Conservation (phyloP, 2,329 filamentous ascomycete genomes). For the Fusarium humuli region DNA sequence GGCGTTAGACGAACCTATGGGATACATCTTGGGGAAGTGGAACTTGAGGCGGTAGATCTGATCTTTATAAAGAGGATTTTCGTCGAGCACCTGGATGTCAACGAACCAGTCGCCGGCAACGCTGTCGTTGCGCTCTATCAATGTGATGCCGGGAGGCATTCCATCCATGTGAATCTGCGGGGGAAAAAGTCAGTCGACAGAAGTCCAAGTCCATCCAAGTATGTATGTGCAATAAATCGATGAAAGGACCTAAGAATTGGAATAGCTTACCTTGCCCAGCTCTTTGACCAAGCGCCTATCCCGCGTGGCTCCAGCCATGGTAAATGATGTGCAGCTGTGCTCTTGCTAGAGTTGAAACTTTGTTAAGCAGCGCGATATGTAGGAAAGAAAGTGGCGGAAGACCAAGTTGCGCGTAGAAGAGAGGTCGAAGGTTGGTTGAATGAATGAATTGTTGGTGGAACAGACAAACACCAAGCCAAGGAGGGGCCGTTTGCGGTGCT, state of each 20-base stretch:
- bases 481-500: constrained; percentile 41
- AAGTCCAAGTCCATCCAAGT: not conserved
- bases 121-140: constrained; percentile 84
- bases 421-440: constrained; percentile 12
- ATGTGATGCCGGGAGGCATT: constrained; percentile 76
- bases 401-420: constrained; percentile 24
- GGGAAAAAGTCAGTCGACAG: constrained; percentile 34
- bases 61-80: constrained; percentile 86
- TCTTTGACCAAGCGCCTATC: constrained; percentile 71
- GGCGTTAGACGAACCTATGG: constrained; percentile 75
- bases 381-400: constrained; percentile 15
- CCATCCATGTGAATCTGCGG: constrained; percentile 64
- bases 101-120: constrained; percentile 82
- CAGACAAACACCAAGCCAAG: constrained; percentile 16
- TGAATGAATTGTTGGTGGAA: constrained; percentile 19
- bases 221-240: not conserved
- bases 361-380: not conserved
- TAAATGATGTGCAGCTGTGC: constrained; percentile 13
- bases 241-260: not conserved
- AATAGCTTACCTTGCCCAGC: constrained; percentile 62
- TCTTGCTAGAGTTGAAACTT: constrained; percentile 1
- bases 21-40: constrained; percentile 84
- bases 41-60: constrained; percentile 89
- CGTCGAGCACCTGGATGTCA: constrained; percentile 90
- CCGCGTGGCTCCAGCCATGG: constrained; percentile 61